Evolutionary conservation across 192 early-diverging fungal species (phyloP), one percentile per base, ranked within the genome.

Genomic region (Entomortierella parvispora): DNA sequence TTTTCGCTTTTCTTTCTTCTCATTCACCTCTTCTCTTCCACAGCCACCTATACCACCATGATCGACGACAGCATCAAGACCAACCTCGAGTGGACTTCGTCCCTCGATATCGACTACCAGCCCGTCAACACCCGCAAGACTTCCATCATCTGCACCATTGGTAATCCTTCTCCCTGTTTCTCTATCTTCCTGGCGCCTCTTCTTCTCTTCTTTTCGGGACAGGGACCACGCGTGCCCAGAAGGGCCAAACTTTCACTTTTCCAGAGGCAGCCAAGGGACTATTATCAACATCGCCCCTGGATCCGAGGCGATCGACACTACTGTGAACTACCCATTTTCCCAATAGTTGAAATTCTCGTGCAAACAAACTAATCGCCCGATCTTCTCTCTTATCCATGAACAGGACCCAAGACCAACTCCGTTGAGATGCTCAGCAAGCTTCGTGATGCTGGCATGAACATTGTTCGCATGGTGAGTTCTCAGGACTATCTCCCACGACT

Each of bases 91-190:
- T 93, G 93, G 91, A 84, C 91, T 33, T 83, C 90, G 51, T 80
- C 87, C 56, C 86, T 94, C 61, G 82, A 83, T 65, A 88, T 92
- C 53, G 87, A 82, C 68, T 79, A 82, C 51, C 68, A 86, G 40
- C 86, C 85, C 23, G 68, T 54, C 48, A 86, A 87, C 50, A 74
- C 84, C 60, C 91, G 93, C 80, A 94, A 94, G 82, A 92, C 89
- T 49, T 93, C 91, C 60, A 93, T 94, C 53, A 93, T 94, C 71
- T 93, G 91, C 82, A 94, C 93, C 63, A 91, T 90, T 62, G 88
- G 89, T 87, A 84, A 20, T 33, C 9, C 7, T 32, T 31, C 8
- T 28, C n/a, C 52, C 2, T 22, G 43, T 18, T 59, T 44, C 14
- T 11, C 37, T 9, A 15, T 15, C 29, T 22, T 2, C 25, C 1